These are phyloP conservation scores for Umbelopsis ramanniana DNA, from an alignment of 192 early-diverging fungal genomes.

Conservation along the genomic window DNA sequence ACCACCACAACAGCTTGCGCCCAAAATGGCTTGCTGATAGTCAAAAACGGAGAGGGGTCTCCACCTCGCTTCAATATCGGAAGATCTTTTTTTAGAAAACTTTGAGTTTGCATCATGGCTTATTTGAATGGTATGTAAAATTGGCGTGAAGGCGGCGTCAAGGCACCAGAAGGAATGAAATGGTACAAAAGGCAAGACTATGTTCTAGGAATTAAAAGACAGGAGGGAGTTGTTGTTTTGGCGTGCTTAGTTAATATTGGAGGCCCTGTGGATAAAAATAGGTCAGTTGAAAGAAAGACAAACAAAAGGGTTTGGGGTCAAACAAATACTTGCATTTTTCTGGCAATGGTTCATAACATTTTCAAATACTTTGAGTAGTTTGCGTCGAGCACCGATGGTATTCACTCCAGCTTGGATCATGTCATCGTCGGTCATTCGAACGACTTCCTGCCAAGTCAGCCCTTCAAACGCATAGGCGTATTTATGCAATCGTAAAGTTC, in stretches of 20 bases:
- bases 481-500: conserved; percentile 41
- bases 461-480: conserved; percentile 42
- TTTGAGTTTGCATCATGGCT: too few relatives aligned
- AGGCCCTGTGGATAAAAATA: conserved; percentile 26
- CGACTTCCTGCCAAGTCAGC: conserved; percentile 35
- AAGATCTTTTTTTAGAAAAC: too few relatives aligned
- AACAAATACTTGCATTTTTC: conserved; percentile 30
- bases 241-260: conserved; percentile 20
- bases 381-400: conserved; percentile 40
- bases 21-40: neutral
- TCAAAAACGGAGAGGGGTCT: too few relatives aligned
- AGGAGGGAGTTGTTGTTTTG: neutral
- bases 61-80: too few relatives aligned
- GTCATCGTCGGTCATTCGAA: conserved; percentile 36
- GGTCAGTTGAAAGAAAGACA: neutral
- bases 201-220: neutral
- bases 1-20: too few relatives aligned
- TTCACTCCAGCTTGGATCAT: conserved; percentile 38
- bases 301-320: neutral
- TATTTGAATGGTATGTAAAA: neutral
- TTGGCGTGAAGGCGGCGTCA: neutral
- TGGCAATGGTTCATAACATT: conserved; percentile 38
- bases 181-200: neutral
- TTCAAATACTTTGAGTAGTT: conserved; percentile 44
- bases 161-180: conserved; percentile 7